A percentile compares a stretch with the other conserved stretches of the same genome.
phyloP scores from a whole-genome alignment of 192 early-diverging fungal species.

The Paraglomus occultum region DNA sequence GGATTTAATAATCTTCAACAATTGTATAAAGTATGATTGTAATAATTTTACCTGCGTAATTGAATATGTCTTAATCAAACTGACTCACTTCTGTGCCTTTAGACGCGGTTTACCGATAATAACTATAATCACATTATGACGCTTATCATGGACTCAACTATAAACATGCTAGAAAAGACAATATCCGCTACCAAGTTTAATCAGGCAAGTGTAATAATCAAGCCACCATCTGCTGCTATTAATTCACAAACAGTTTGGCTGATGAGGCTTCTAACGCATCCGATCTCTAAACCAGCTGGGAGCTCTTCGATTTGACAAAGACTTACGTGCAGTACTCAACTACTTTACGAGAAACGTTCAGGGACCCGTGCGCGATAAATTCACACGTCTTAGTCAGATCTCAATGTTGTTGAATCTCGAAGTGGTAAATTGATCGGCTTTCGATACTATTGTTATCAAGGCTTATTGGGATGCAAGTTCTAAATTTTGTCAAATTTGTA shows the following conservation, averaged over 20 bases:
- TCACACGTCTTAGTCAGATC: slow-evolving; percentile 82
- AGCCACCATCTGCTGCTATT: neutral
- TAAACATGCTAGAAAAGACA: slow-evolving; percentile 84
- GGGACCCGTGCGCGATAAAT: slow-evolving; percentile 67
- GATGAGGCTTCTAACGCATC: slow-evolving; percentile 16
- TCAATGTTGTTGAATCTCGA: slow-evolving; percentile 82
- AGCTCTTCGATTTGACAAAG: slow-evolving; percentile 90
- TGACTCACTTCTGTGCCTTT: slow-evolving; percentile 13
- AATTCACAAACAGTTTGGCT: slow-evolving; percentile 8
- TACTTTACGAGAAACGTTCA: slow-evolving; percentile 62
- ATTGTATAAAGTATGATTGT: slow-evolving; percentile 53
- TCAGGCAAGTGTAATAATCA: slow-evolving; percentile 46
- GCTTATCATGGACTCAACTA: slow-evolving; percentile 65
- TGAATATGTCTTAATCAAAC: slow-evolving; percentile 16
- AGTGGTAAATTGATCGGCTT: slow-evolving; percentile 35
- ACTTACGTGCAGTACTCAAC: slow-evolving; percentile 71
- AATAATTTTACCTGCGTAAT: neutral
- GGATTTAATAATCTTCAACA: slow-evolving; percentile 62
- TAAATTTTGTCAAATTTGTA: neutral
- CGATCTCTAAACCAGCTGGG: slow-evolving; percentile 59
- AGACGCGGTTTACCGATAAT: slow-evolving; percentile 59
- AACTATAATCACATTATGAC: slow-evolving; percentile 71
- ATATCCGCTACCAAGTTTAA: slow-evolving; percentile 87
- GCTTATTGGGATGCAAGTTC: neutral
- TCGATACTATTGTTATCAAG: neutral